Conservation (phyloP, 108 stramenopile genomes). For the Cyclotella atomus region DNA sequence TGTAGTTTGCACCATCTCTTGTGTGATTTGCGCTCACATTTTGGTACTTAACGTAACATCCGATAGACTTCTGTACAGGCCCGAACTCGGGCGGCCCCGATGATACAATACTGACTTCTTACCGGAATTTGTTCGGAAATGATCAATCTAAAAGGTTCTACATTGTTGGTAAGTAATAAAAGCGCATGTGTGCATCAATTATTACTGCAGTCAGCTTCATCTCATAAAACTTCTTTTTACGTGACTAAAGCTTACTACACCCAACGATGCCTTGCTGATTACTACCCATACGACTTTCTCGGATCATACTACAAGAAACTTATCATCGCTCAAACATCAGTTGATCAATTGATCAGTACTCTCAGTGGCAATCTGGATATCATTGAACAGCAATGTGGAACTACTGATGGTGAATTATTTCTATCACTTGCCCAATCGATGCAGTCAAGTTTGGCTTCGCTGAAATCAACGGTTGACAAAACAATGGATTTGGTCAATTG, state of each 20-base stretch:
- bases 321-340: background rate
- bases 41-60: too few species aligned
- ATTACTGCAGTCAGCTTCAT: too few species aligned
- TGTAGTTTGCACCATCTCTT: too few species aligned
- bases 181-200: too few species aligned
- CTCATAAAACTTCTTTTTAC: background rate
- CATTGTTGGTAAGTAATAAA: conserved; percentile 11
- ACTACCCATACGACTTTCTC: conserved; percentile 17
- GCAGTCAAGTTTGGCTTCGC: conserved; percentile 3
- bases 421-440: conserved; percentile 13
- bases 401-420: conserved; percentile 2
- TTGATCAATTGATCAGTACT: background rate
- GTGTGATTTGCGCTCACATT: too few species aligned
- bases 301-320: conserved; percentile 9
- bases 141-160: background rate
- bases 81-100: conserved; percentile 5
- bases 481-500: conserved; percentile 13
- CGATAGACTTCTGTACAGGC: conserved; percentile 16
- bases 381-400: conserved; percentile 14
- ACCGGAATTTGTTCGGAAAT: conserved; percentile 18
- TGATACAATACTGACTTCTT: conserved; percentile 20
- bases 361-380: background rate
- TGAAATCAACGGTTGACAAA: conserved; percentile 9
- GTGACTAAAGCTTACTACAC: conserved; percentile 19
- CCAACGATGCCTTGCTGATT: conserved; percentile 12